phyloP scores from a whole-genome alignment of 495 filamentous ascomycete species.

The Mytilinidion resinicola region DNA sequence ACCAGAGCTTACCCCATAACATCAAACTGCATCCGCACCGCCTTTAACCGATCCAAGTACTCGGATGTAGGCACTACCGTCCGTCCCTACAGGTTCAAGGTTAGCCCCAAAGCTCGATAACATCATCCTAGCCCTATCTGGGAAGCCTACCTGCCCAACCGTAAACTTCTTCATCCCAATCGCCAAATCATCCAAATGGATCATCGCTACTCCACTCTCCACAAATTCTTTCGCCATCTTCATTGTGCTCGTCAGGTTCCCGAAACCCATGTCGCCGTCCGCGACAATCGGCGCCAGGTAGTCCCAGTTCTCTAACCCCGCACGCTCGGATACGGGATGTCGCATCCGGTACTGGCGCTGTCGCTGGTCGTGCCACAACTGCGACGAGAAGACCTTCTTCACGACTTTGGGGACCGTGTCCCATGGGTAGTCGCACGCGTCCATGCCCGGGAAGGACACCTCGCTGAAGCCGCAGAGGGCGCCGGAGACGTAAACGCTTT shows the following conservation, averaged over 20 bases:
- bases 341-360: constrained; percentile 24
- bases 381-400: constrained; percentile 23
- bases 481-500: constrained; percentile 27
- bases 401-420: constrained; percentile 29
- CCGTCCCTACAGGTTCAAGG: background rate
- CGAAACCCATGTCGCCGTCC: constrained; percentile 29
- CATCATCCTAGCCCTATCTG: too few species aligned
- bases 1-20: constrained; percentile 13
- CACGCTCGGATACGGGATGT: constrained; percentile 17
- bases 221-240: constrained; percentile 28
- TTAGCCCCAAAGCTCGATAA: too few species aligned
- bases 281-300: constrained; percentile 27
- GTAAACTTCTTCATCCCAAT: constrained; percentile 31
- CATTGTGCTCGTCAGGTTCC: constrained; percentile 23
- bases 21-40: constrained; percentile 28
- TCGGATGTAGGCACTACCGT: constrained; percentile 28
- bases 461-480: constrained; percentile 29
- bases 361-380: constrained; percentile 25
- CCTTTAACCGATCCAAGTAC: constrained; percentile 23
- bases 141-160: constrained; percentile 6
- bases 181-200: constrained; percentile 28
- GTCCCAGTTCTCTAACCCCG: constrained; percentile 23
- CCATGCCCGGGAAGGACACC: constrained; percentile 24
- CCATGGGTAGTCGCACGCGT: constrained; percentile 25
- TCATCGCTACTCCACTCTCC: constrained; percentile 29